Evolutionary conservation across 768 basidiomycete genomes (phyloP).

Genomic region (Leccinum disarticulatum): DNA sequence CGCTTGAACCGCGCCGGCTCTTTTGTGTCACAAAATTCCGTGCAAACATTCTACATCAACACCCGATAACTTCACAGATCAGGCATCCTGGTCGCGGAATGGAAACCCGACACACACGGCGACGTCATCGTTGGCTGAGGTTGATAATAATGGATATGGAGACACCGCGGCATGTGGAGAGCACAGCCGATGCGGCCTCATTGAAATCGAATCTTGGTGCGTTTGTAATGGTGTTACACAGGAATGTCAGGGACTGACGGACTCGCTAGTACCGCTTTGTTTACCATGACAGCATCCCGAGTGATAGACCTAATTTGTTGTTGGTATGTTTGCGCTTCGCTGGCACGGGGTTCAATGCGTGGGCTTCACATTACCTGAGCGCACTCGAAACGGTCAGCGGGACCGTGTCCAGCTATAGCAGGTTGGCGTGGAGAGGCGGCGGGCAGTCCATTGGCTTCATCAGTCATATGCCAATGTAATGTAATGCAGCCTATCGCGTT

Average conservation of each 20-base stretch:
- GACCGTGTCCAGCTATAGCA: slow-evolving; percentile 11
- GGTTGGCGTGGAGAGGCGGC: slow-evolving; percentile 14
- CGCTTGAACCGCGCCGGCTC: slow-evolving; percentile 8
- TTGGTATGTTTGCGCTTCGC: slow-evolving; percentile 20
- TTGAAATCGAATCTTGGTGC: slow-evolving; percentile 10
- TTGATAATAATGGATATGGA: slow-evolving; percentile 13
- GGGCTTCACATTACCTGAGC: slow-evolving; percentile 19
- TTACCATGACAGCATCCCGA: slow-evolving; percentile 31
- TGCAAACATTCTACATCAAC: slow-evolving; percentile 12
- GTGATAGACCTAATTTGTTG: slow-evolving; percentile 8
- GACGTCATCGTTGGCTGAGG: slow-evolving; percentile 19
- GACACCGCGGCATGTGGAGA: slow-evolving; percentile 7
- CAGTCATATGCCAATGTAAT: slow-evolving; percentile 5
- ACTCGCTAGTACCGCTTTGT: slow-evolving; percentile 20
- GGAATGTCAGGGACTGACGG: slow-evolving; percentile 24
- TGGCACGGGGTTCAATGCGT: slow-evolving; percentile 27
- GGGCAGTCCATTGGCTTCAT: background rate
- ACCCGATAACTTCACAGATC: slow-evolving; percentile 26
- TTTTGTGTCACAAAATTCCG: slow-evolving; percentile 21
- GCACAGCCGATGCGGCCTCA: slow-evolving; percentile 30
- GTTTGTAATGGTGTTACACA: slow-evolving; percentile 14
- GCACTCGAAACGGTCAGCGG: slow-evolving; percentile 18
- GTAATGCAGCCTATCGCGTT: slow-evolving; percentile 1
- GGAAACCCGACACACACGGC: slow-evolving; percentile 22
- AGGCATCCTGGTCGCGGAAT: slow-evolving; percentile 23